Percentiles rank a stretch among this genome's conserved stretches.
Evolutionary conservation across 768 basidiomycete genomes (phyloP).

Genomic region (Hortiboletus campestris): DNA sequence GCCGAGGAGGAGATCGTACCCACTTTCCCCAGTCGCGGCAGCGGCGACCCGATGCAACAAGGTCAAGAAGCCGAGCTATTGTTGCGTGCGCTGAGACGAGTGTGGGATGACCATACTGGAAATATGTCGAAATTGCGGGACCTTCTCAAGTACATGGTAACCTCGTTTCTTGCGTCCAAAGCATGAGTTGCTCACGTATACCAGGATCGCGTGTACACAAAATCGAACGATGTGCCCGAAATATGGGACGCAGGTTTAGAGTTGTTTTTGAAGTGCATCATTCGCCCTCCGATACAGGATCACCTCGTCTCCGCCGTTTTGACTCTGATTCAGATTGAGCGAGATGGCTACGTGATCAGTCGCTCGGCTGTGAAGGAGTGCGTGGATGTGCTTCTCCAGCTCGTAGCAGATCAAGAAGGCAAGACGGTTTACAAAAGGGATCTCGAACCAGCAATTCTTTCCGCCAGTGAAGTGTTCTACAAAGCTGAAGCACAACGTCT

Average conservation of each 20-base stretch:
- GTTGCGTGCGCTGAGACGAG: constrained; percentile 74
- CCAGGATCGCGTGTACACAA: constrained; percentile 90
- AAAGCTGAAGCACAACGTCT: constrained; percentile 67
- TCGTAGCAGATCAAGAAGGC: constrained; percentile 50
- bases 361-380: constrained; percentile 89
- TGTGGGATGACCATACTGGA: constrained; percentile 93
- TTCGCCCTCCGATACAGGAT: constrained; percentile 76
- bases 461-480: constrained; percentile 80
- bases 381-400: constrained; percentile 77
- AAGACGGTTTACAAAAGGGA: constrained; percentile 76
- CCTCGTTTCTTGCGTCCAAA: constrained; percentile 16
- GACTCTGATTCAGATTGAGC: constrained; percentile 84
- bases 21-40: constrained; percentile 72
- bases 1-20: constrained; percentile 77
- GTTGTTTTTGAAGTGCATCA: constrained; percentile 81
- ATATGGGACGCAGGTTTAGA: constrained; percentile 80
- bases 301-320: constrained; percentile 83
- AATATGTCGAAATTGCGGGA: constrained; percentile 88
- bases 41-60: constrained; percentile 66
- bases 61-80: constrained; percentile 84
- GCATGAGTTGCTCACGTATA: constrained; percentile 13
- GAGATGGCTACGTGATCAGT: constrained; percentile 87
- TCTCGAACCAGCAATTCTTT: constrained; percentile 79
- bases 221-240: constrained; percentile 67
- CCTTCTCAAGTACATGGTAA: constrained; percentile 94